Percentiles rank a stretch among this genome's conserved stretches.
These are phyloP conservation scores for Calonectria multiphialidica DNA, from an alignment of 2,329 filamentous ascomycete genomes.

Conservation along the genomic window DNA sequence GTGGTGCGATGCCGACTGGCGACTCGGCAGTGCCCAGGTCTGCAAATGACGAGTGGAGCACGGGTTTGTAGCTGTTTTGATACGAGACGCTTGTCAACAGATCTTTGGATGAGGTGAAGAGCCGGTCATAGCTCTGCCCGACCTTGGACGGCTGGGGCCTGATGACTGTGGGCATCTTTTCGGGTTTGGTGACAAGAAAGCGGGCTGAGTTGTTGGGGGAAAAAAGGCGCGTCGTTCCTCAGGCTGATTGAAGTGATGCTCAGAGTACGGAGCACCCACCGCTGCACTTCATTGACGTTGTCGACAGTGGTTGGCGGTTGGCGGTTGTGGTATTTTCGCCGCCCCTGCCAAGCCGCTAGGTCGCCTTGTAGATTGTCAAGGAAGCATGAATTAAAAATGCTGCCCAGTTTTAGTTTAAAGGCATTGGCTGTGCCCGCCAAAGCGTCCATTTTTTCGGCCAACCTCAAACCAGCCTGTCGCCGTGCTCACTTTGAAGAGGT, in stretches of 20 bases:
- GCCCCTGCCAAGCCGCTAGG: slow-evolving; percentile 1
- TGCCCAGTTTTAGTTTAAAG: not conserved
- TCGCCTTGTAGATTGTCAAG: not conserved
- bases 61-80: not conserved
- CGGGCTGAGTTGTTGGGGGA: not conserved
- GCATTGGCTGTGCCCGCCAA: not conserved
- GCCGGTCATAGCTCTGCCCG: slow-evolving; percentile 2
- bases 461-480: not conserved
- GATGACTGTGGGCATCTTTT: slow-evolving; percentile 8
- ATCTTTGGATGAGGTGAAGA: slow-evolving; percentile 5
- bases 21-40: slow-evolving; percentile 2
- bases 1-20: not conserved
- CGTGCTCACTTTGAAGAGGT: not conserved
- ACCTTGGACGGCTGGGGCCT: slow-evolving; percentile 12
- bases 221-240: not conserved
- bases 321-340: not conserved
- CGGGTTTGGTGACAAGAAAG: not conserved
- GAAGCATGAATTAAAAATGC: not conserved
- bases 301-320: not conserved
- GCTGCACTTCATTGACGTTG: not conserved
- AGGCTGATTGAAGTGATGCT: not conserved
- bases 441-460: not conserved
- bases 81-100: not conserved
- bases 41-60: slow-evolving; percentile 13
- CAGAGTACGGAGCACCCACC: too few species aligned